Percentiles rank a stretch among this genome's conserved stretches.
phyloP scores from a whole-genome alignment of 371 early-diverging fungal genomes.

The Mucor ambiguus region DNA sequence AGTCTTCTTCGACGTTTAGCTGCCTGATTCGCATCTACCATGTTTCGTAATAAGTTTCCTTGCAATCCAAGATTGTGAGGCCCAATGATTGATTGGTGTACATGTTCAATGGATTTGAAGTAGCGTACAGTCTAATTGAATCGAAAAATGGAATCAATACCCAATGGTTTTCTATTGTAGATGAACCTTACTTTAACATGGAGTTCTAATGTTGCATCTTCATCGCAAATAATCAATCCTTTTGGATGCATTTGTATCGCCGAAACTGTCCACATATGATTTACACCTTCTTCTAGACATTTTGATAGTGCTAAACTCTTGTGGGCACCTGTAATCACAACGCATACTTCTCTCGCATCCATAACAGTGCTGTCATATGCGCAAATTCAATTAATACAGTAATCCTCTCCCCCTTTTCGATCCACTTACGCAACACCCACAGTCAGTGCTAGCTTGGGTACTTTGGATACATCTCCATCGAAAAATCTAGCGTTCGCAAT shows the following conservation, averaged over 20 bases:
- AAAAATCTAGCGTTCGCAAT: conserved; percentile 90
- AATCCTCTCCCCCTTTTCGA: too few relatives aligned
- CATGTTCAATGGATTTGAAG: conserved; percentile 90
- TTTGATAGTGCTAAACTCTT: conserved; percentile 76
- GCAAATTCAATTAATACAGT: not conserved
- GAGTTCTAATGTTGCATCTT: conserved; percentile 87
- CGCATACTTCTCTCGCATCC: conserved; percentile 84
- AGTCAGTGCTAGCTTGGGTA: conserved; percentile 88
- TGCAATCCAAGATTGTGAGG: conserved; percentile 79
- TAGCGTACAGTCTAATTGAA: conserved; percentile 80
- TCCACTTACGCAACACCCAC: conserved; percentile 81
- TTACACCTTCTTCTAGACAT: conserved; percentile 86
- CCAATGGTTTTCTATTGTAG: conserved; percentile 1
- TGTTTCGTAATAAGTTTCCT: conserved; percentile 52
- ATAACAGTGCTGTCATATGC: conserved; percentile 68
- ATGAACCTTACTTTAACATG: conserved; percentile 72
- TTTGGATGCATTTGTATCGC: conserved; percentile 88
- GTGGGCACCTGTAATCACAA: conserved; percentile 88
- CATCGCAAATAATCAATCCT: conserved; percentile 88
- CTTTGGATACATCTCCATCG: conserved; percentile 85
- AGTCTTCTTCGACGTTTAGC: conserved; percentile 44
- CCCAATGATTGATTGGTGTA: conserved; percentile 82
- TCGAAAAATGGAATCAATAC: conserved; percentile 13
- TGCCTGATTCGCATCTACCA: conserved; percentile 46
- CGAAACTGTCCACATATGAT: conserved; percentile 93